Evolutionary conservation across 2,329 filamentous ascomycete genomes (phyloP).

Genomic region (Torrubiellomyces zombiae): DNA sequence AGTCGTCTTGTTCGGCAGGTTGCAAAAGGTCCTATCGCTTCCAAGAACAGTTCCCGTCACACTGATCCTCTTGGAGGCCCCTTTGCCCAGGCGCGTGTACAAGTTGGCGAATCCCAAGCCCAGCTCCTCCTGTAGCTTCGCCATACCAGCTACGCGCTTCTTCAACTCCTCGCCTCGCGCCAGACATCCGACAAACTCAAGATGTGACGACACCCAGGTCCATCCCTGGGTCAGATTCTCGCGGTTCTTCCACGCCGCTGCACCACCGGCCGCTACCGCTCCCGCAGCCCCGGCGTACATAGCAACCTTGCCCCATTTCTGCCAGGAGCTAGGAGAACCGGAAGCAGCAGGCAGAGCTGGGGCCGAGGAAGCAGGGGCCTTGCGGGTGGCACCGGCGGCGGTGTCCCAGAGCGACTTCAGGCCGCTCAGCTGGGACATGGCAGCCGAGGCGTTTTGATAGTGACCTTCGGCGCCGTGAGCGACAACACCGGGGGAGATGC

Average conservation of each 20-base stretch:
- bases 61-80: slow-evolving; percentile 37
- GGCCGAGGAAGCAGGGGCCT: background rate
- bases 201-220: slow-evolving; percentile 73
- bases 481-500: slow-evolving; percentile 67
- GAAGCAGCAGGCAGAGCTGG: slow-evolving; percentile 5
- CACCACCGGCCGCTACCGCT: slow-evolving; percentile 64
- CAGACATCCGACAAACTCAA: slow-evolving; percentile 85
- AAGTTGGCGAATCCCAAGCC: slow-evolving; percentile 69
- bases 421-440: slow-evolving; percentile 49
- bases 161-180: slow-evolving; percentile 70
- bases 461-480: slow-evolving; percentile 76
- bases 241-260: slow-evolving; percentile 72
- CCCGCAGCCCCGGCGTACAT: slow-evolving; percentile 75
- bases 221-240: slow-evolving; percentile 63
- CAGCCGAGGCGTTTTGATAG: slow-evolving; percentile 54
- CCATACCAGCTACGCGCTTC: slow-evolving; percentile 52
- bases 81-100: slow-evolving; percentile 67
- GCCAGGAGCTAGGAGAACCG: slow-evolving; percentile 37
- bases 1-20: slow-evolving; percentile 48
- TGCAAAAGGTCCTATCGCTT: slow-evolving; percentile 74
- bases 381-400: slow-evolving; percentile 12
- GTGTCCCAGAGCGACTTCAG: slow-evolving; percentile 51
- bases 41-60: slow-evolving; percentile 44
- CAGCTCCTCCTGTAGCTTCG: slow-evolving; percentile 45
- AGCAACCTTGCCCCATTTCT: slow-evolving; percentile 69